phyloP scores from a whole-genome alignment of 805 yeast genomes.

The Candida vaughaniae region DNA sequence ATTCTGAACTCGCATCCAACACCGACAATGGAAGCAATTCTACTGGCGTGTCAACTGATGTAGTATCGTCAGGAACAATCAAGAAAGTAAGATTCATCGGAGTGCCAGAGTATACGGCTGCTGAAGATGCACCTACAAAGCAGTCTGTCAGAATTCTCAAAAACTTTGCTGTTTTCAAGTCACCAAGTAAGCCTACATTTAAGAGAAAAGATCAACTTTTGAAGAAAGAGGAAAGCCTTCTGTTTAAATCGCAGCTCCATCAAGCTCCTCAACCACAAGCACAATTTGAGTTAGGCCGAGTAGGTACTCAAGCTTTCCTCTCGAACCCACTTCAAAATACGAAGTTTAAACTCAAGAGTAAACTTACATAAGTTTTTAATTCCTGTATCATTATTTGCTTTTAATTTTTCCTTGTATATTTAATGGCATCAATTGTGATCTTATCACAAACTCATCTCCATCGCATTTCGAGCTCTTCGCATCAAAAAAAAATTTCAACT shows the following conservation, averaged over 20 bases:
- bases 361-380: constrained; percentile 18
- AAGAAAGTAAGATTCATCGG: constrained; percentile 55
- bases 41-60: too few relatives aligned
- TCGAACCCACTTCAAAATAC: constrained; percentile 11
- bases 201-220: constrained; percentile 37
- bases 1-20: not conserved
- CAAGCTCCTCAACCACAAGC: not conserved
- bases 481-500: constrained; percentile 5
- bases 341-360: constrained; percentile 20
- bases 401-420: too few relatives aligned
- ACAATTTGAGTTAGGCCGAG: not conserved
- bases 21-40: not conserved
- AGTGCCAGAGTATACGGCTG: constrained; percentile 49
- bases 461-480: constrained; percentile 7
- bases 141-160: constrained; percentile 35
- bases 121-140: constrained; percentile 55
- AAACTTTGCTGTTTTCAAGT: constrained; percentile 38
- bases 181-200: constrained; percentile 18
- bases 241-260: constrained; percentile 20
- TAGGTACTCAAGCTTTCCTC: not conserved
- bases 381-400: too few relatives aligned
- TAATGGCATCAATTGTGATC: too few relatives aligned
- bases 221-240: constrained; percentile 40
- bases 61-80: constrained; percentile 5
- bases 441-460: not conserved